These are phyloP conservation scores for Fusarium illudens DNA, from an alignment of 2,329 filamentous ascomycete species.

Conservation along the genomic window DNA sequence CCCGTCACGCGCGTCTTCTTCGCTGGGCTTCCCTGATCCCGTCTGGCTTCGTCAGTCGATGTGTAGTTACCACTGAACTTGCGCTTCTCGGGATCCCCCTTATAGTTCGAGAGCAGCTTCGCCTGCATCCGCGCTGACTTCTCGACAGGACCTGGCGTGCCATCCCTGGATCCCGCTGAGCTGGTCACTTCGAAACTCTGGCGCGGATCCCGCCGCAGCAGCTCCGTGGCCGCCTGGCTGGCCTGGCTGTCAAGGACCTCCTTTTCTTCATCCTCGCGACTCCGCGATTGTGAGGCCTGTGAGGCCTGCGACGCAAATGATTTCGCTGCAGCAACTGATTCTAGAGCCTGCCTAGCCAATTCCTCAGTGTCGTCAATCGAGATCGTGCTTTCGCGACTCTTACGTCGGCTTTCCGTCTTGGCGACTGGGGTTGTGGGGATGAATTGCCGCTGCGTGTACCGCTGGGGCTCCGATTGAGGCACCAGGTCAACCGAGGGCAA, in stretches of 20 bases:
- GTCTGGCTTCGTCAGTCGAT: slow-evolving; percentile 44
- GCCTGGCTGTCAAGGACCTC: slow-evolving; percentile 78
- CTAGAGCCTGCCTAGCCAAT: slow-evolving; percentile 62
- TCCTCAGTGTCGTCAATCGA: slow-evolving; percentile 72
- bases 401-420: slow-evolving; percentile 59
- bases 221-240: slow-evolving; percentile 77
- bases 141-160: slow-evolving; percentile 55
- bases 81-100: slow-evolving; percentile 59
- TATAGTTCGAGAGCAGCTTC: slow-evolving; percentile 58
- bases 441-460: slow-evolving; percentile 52
- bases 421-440: slow-evolving; percentile 56
- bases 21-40: slow-evolving; percentile 55
- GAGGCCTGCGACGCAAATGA: slow-evolving; percentile 39
- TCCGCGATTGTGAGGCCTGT: slow-evolving; percentile 42
- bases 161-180: slow-evolving; percentile 55
- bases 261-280: slow-evolving; percentile 47
- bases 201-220: slow-evolving; percentile 70
- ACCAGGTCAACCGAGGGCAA: slow-evolving; percentile 71
- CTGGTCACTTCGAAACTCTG: slow-evolving; percentile 61
- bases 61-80: slow-evolving; percentile 54
- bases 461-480: slow-evolving; percentile 65
- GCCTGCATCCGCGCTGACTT: slow-evolving; percentile 58
- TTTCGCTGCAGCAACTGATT: slow-evolving; percentile 60
- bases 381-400: slow-evolving; percentile 86
- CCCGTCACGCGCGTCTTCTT: slow-evolving; percentile 61